Conservation (phyloP, 2,329 filamentous ascomycete genomes). For the Calcarisporium arbuscula region DNA sequence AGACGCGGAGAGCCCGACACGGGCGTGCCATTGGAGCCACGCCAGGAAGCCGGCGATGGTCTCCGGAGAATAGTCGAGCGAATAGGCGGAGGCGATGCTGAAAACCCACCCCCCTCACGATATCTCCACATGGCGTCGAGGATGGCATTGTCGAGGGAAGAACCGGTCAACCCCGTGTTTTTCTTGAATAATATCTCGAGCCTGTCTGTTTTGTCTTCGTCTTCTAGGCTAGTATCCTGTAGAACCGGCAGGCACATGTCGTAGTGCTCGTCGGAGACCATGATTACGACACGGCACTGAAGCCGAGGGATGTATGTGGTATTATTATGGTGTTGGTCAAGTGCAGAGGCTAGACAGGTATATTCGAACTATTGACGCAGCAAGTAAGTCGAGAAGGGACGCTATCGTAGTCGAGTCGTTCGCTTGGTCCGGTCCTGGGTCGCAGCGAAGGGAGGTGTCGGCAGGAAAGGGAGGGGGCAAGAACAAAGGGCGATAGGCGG, state of each 20-base stretch:
- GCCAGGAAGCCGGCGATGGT: slow-evolving; percentile 90
- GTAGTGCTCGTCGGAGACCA: slow-evolving; percentile 91
- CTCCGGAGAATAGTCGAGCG: slow-evolving; percentile 86
- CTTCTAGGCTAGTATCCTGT: slow-evolving; percentile 73
- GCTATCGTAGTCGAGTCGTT: too few species aligned
- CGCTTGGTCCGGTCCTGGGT: too few species aligned
- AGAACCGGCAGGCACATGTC: slow-evolving; percentile 86
- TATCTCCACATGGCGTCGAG: slow-evolving; percentile 87
- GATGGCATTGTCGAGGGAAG: slow-evolving; percentile 80
- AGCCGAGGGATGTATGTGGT: too few species aligned
- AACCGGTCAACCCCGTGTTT: slow-evolving; percentile 68
- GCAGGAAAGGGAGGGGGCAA: too few species aligned
- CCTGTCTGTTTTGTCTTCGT: slow-evolving; percentile 92
- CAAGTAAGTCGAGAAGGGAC: too few species aligned
- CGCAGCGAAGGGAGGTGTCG: too few species aligned
- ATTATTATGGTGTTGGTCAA: too few species aligned
- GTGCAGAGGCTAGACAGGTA: too few species aligned
- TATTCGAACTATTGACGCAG: too few species aligned
- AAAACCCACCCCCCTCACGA: slow-evolving; percentile 57
- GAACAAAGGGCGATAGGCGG: too few species aligned
- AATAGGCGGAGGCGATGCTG: slow-evolving; percentile 74
- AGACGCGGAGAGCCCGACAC: slow-evolving; percentile 76
- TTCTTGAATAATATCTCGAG: slow-evolving; percentile 79
- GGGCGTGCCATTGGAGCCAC: slow-evolving; percentile 73
- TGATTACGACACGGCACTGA: too few species aligned